These are phyloP conservation scores for Tetradesmus obliquus DNA, from an alignment of 139 green algal species.

Conservation along the genomic window DNA sequence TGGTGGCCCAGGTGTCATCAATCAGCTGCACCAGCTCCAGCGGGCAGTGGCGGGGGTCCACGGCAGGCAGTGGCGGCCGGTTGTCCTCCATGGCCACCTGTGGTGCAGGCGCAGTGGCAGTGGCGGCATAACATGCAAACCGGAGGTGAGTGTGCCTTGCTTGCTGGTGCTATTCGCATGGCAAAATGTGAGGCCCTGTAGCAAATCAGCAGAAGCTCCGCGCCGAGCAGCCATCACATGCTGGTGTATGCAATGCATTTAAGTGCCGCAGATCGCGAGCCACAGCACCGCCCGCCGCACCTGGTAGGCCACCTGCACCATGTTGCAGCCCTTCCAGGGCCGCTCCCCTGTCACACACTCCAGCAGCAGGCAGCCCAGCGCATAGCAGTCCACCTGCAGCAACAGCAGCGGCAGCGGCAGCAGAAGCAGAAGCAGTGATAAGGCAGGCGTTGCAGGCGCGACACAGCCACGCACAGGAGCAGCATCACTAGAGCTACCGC, in stretches of 20 bases:
- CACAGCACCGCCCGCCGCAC: not conserved
- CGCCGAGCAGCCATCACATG: too few species aligned
- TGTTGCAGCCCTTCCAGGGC: conserved; percentile 41
- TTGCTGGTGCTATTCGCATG: not conserved
- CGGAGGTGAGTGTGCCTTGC: not conserved
- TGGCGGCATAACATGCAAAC: not conserved
- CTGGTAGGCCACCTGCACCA: conserved; percentile 42
- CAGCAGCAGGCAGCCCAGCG: conserved; percentile 29
- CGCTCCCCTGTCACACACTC: conserved; percentile 36
- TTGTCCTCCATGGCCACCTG: conserved; percentile 42
- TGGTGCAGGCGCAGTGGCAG: not conserved
- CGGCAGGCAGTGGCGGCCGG: conserved; percentile 9
- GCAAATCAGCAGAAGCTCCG: too few species aligned
- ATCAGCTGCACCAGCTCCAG: conserved; percentile 22
- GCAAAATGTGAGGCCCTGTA: too few species aligned
- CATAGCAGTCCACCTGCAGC: conserved; percentile 17
- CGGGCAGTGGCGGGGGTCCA: not conserved
- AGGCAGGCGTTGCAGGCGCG: too few species aligned
- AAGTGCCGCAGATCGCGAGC: not conserved
- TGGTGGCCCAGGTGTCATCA: conserved; percentile 5
- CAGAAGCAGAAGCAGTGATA: too few species aligned
- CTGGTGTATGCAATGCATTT: too few species aligned
- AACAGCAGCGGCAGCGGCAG: not conserved
- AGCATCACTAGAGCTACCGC: too few species aligned
- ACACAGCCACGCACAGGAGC: too few species aligned